These are phyloP conservation scores for Saccharomycopsis malanga DNA, from an alignment of 805 yeast genomes.

Conservation along the genomic window DNA sequence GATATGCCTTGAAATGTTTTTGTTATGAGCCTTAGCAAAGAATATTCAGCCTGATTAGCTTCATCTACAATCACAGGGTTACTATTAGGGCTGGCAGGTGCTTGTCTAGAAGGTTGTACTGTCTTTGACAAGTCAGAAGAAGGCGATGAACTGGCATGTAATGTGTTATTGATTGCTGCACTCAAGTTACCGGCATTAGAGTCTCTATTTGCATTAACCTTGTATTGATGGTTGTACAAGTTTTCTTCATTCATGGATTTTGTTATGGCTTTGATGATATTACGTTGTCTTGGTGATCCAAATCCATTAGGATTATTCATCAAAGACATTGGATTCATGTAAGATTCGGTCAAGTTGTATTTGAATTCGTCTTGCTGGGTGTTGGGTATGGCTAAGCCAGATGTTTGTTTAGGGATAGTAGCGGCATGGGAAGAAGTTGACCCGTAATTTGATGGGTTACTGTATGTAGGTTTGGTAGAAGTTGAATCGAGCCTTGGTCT, in stretches of 20 bases:
- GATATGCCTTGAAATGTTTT: slow-evolving; percentile 59
- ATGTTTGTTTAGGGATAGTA: background rate
- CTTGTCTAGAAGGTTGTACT: too few relatives aligned
- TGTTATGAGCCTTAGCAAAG: slow-evolving; percentile 37
- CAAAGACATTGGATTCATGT: slow-evolving; percentile 22
- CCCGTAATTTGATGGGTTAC: background rate
- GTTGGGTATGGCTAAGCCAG: background rate
- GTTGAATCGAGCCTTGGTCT: background rate
- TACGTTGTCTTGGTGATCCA: slow-evolving; percentile 20
- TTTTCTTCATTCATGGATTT: slow-evolving; percentile 16
- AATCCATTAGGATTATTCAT: slow-evolving; percentile 17
- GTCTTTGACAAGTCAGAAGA: background rate
- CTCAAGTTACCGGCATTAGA: slow-evolving; percentile 3
- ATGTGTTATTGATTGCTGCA: background rate
- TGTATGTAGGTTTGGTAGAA: background rate
- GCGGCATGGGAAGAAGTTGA: background rate
- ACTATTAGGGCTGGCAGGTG: background rate
- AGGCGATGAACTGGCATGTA: background rate
- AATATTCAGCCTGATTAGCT: slow-evolving; percentile 24
- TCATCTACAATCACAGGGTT: slow-evolving; percentile 26
- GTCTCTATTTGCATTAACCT: background rate
- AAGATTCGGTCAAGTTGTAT: slow-evolving; percentile 21
- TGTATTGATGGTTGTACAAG: background rate
- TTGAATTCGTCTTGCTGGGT: slow-evolving; percentile 15
- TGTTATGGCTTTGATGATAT: slow-evolving; percentile 19